Base-by-base conservation (phyloP, 345 rosid genomes). In the Eucalyptus sp. region DNA sequence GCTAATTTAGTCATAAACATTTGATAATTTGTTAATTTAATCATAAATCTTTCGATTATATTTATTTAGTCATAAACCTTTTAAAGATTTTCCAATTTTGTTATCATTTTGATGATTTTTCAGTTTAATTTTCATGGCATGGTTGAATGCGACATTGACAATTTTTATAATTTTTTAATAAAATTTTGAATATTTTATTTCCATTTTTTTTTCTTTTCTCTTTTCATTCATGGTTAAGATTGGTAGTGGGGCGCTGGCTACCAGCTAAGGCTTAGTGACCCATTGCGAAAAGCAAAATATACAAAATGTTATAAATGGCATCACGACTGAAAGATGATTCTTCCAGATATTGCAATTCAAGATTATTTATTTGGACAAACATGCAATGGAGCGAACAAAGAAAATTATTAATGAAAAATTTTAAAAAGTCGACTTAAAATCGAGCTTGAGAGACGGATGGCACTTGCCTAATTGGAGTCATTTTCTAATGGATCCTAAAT, bases 1-100 rank as follows among this genome's bases (percentile, higher is more conserved):
- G 1, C 0, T 1, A 56, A 56, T 22, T 56, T 56, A 22, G 0
- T 56, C 12, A 1, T 56, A 56, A 56, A 9, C 0, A 8, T 56
- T 56, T 56, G 3, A 9, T 56, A 20, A 56, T 56, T 22, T 56
- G 0, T 56, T 3, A 24, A 4, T 24, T 56, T 56, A 56, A 24
- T 56, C 6, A 22, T 4, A 10, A 9, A 24, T 24, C 0, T 56
- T 56, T 9, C 1, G 0, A 24, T 56, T 56, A 1, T 2, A 0
- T 56, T 24, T 20, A 22, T 56, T 56, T 56, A 22, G 5, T 56
- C 29, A 56, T 9, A 9, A 56, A 56, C 5, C 5, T 56, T 56
- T 56, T 9, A 52, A 52, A 1, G 0, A 52, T 52, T 52, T 51
- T 52, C 0, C 1, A 52, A 52, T 52, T 52, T 52, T 52, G 0